Base-by-base conservation (phyloP, 1,284 basidiomycete genomes). In the Cystobasidium sp. region DNA sequence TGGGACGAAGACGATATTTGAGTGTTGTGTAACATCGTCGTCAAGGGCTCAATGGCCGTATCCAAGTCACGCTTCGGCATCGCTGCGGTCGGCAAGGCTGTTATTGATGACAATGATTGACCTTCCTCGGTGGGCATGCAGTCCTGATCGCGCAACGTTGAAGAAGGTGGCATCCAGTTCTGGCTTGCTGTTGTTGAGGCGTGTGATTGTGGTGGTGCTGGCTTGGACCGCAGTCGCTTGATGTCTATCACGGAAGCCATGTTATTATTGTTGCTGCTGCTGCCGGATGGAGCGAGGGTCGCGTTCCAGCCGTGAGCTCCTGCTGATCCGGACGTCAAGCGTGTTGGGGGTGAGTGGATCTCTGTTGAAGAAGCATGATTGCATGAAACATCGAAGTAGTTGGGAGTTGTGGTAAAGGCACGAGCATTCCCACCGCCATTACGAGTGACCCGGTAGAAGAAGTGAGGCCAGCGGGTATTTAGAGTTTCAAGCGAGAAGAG, bases 161-260 rank as follows among this genome's bases (percentile, higher is more conserved):
- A 31, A 31, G 31, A 31, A 31, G 10, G 53, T n/a, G 12, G 53
- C 18, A 31, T 6, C 18, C 22, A 6, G 56, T 41, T 31, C 56
- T 59, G 18, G 18, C 20, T 18, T 59, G 37, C 9, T n/a, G 7
- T 20, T 10, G 9, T 10, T 6, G 5, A 9, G 4, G 51, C n/a
- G 24, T 4, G 37, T 66, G 64, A 31, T 22, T 66, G 64, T 18
- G 64, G 64, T 46, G 51, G 64, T 43, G 64, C 64, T n/a, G 64
- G 64, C 64, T 66, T 66, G 12, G 64, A 66, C 22, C 47, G 64
- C n/a, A 66, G 44, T 55, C 64, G 47, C 51, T 53, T 66, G 18
- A 66, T 55, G 39, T 66, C 64, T 37, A 66, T 37, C n/a, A 63
- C 20, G 24, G 61, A 63, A 3, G 18, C n/a, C 61, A 49, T 49